phyloP scores from a whole-genome alignment of 106 monocot genomes.

The Dendrobium officinale region DNA sequence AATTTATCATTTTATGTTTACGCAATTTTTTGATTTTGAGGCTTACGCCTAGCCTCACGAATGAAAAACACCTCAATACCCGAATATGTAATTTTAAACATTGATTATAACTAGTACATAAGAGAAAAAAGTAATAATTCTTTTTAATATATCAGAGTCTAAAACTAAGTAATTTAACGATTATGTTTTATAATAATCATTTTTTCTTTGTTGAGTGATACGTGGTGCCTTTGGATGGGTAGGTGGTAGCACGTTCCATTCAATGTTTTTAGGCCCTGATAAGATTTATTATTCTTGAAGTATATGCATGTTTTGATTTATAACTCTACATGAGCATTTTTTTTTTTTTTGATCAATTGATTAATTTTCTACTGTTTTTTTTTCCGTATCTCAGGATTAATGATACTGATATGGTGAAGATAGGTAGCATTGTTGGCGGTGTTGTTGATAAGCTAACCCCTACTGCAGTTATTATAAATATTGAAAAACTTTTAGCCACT shows the following conservation, averaged over 20 bases:
- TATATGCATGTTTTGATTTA: not conserved
- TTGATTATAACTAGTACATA: not conserved
- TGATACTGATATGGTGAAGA: conserved; percentile 16
- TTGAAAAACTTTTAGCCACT: conserved; percentile 23
- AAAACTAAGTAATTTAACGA: not conserved
- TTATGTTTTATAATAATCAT: not conserved
- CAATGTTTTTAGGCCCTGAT: not conserved
- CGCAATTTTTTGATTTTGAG: too few species aligned
- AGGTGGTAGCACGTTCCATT: not conserved
- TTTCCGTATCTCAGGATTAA: conserved; percentile 19
- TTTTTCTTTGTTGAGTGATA: not conserved
- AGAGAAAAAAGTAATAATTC: not conserved
- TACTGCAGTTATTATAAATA: conserved; percentile 44
- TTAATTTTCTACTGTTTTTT: not conserved
- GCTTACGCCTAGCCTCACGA: too few species aligned
- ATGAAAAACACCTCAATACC: too few species aligned
- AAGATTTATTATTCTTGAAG: not conserved
- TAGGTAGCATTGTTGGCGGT: conserved; percentile 74
- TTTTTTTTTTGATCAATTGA: not conserved
- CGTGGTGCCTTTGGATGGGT: not conserved
- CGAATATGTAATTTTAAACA: too few species aligned
- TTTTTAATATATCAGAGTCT: not conserved
- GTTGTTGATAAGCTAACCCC: conserved; percentile 66
- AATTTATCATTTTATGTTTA: too few species aligned
- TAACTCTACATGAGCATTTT: not conserved